These are phyloP conservation scores for Daldinia eschscholtzii DNA, from an alignment of 2,329 filamentous ascomycete species.

Conservation along the genomic window DNA sequence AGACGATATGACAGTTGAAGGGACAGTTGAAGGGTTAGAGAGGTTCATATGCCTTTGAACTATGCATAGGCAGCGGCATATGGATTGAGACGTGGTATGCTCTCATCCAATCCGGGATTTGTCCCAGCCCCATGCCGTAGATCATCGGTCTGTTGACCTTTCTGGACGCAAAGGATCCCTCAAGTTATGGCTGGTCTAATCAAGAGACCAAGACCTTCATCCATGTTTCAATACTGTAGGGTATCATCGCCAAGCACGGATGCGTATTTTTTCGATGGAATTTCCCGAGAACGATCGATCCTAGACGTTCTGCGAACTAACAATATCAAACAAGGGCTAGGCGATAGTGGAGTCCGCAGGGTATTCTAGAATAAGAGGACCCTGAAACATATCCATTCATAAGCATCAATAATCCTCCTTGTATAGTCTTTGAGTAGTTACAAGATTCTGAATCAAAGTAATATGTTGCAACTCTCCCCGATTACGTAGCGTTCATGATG, in stretches of 20 bases:
- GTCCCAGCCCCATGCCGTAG: slow-evolving; percentile 30
- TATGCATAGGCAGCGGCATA: slow-evolving; percentile 12
- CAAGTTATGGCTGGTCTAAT: slow-evolving; percentile 10
- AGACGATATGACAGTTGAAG: slow-evolving; percentile 26
- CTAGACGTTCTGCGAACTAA: slow-evolving; percentile 19
- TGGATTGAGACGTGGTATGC: slow-evolving; percentile 37
- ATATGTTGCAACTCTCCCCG: no score
- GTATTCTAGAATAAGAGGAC: slow-evolving; percentile 22
- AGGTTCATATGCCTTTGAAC: slow-evolving; percentile 12
- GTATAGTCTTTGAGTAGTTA: neutral
- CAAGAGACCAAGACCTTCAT: slow-evolving; percentile 11
- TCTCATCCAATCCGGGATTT: slow-evolving; percentile 36
- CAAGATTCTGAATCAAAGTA: neutral
- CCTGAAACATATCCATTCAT: neutral
- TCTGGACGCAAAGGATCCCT: slow-evolving; percentile 19
- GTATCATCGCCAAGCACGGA: slow-evolving; percentile 21
- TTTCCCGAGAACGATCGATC: slow-evolving; percentile 26
- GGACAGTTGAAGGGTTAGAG: slow-evolving; percentile 21
- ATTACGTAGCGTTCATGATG: neutral
- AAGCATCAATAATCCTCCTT: neutral
- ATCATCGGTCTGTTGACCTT: slow-evolving; percentile 26
- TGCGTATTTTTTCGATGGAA: slow-evolving; percentile 26
- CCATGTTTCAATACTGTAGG: slow-evolving; percentile 20
- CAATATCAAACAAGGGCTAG: slow-evolving; percentile 14
- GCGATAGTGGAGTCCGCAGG: slow-evolving; percentile 21